Evolutionary conservation across 1,139 yeast genomes (phyloP).

Genomic region (Hyphopichia pseudoburtonii): DNA sequence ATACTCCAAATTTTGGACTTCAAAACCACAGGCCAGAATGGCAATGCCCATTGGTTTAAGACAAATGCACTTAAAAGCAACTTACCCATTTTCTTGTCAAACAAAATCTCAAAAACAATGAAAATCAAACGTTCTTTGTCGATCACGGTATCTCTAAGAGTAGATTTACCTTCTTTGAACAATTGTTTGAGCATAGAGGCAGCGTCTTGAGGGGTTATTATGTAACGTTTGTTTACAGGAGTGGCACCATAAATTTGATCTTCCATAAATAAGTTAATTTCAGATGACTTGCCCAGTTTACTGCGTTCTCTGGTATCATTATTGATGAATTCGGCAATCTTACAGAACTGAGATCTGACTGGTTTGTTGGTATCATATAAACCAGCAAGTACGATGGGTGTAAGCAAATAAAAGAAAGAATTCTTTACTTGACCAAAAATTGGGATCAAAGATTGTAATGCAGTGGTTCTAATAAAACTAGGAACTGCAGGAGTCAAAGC

Average conservation of each 20-base stretch:
- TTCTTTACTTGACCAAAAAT: conserved; percentile 30
- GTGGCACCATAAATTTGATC: conserved; percentile 40
- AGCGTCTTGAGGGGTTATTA: conserved; percentile 69
- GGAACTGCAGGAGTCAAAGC: conserved; percentile 60
- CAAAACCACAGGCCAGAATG: conserved; percentile 30
- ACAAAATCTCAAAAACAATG: conserved; percentile 28
- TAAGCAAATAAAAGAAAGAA: conserved; percentile 31
- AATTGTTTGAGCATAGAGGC: conserved; percentile 47
- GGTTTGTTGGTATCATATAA: conserved; percentile 28
- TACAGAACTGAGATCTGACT: conserved; percentile 28
- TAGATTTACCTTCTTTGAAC: conserved; percentile 17
- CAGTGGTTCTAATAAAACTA: conserved; percentile 48
- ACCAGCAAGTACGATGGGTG: conserved; percentile 40
- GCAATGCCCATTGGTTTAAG: conserved; percentile 44
- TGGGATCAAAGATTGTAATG: conserved; percentile 40
- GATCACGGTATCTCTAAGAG: conserved; percentile 28
- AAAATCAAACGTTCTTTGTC: conserved; percentile 28
- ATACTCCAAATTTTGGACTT: conserved; percentile 37
- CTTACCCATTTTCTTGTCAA: conserved; percentile 40
- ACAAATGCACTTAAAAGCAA: conserved; percentile 37
- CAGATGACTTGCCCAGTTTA: conserved; percentile 19
- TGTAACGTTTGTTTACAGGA: conserved; percentile 44
- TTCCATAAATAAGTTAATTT: conserved; percentile 34
- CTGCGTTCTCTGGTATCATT: conserved; percentile 19
- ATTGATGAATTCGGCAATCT: conserved; percentile 21